phyloP scores from a whole-genome alignment of 768 basidiomycete species.

The Solioccasus polychromus region DNA sequence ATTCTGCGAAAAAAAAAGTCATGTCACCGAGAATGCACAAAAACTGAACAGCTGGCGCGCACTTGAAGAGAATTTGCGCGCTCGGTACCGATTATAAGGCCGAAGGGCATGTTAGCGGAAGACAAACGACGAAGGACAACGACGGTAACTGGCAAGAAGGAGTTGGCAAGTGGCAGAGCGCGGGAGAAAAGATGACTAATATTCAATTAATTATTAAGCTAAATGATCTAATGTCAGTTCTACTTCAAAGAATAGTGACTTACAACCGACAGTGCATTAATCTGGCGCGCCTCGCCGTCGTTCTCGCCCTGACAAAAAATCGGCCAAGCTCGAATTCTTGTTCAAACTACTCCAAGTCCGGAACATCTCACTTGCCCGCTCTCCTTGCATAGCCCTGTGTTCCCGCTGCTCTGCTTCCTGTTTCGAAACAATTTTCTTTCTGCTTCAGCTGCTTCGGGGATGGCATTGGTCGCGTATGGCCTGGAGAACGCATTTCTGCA shows the following conservation, averaged over 20 bases:
- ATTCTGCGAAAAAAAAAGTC: conserved; percentile 43
- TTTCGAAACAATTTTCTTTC: conserved; percentile 8
- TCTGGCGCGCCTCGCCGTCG: too few relatives aligned
- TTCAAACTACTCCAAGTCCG: background rate
- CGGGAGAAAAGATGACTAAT: conserved; percentile 26
- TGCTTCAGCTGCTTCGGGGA: conserved; percentile 4
- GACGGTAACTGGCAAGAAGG: conserved; percentile 27
- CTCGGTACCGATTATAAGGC: conserved; percentile 76
- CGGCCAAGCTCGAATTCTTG: background rate
- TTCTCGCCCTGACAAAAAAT: background rate
- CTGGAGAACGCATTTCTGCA: background rate
- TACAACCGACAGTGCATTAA: too few relatives aligned
- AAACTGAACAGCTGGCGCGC: conserved; percentile 12
- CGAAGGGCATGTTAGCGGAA: conserved; percentile 56
- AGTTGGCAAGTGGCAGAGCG: conserved; percentile 21
- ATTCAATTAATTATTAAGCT: conserved; percentile 14
- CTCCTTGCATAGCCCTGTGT: conserved; percentile 1
- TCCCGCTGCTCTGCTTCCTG: conserved; percentile 14
- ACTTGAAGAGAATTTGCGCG: conserved; percentile 72
- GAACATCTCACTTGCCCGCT: background rate
- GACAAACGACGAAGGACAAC: conserved; percentile 21
- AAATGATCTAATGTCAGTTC: too few relatives aligned
- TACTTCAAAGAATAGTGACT: too few relatives aligned
- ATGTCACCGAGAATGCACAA: conserved; percentile 8
- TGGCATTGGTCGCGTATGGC: background rate